A percentile compares a stretch with the other conserved stretches of the same genome.
These are phyloP conservation scores for Colletotrichum sidae DNA, from an alignment of 2,329 filamentous ascomycete species.

Conservation along the genomic window DNA sequence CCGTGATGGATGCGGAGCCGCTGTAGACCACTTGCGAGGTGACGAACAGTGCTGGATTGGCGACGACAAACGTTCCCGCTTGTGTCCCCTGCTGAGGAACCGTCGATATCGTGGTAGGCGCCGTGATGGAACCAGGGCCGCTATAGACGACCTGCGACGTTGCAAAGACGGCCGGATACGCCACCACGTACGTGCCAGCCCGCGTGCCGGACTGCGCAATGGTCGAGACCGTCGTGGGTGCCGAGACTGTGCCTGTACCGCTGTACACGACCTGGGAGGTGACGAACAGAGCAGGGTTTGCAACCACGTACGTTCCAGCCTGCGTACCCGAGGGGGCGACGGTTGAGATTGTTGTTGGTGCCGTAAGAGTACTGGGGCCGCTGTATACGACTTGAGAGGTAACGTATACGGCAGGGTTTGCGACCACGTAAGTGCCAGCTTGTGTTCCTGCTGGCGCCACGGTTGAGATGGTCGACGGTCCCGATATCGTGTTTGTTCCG, in stretches of 20 bases:
- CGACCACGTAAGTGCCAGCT: slow-evolving; percentile 30
- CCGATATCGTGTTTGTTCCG: neutral
- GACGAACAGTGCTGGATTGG: too few species aligned
- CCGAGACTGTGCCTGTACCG: neutral
- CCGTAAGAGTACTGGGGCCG: neutral
- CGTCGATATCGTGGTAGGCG: too few species aligned
- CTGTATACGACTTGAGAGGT: neutral
- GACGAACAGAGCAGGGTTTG: slow-evolving; percentile 20
- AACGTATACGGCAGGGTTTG: neutral
- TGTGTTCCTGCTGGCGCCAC: slow-evolving; percentile 11
- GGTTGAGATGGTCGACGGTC: slow-evolving; percentile 4
- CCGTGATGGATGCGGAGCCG: neutral
- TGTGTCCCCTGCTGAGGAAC: too few species aligned
- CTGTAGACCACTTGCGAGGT: slow-evolving; percentile 14
- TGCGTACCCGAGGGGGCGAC: slow-evolving; percentile 6
- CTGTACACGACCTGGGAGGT: slow-evolving; percentile 10
- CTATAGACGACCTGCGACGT: neutral
- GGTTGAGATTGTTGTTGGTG: slow-evolving; percentile 6
- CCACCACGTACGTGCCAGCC: slow-evolving; percentile 25
- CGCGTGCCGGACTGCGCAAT: slow-evolving; percentile 11
- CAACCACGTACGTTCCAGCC: slow-evolving; percentile 23
- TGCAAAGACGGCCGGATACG: neutral
- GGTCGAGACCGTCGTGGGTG: slow-evolving; percentile 3
- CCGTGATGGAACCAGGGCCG: too few species aligned
- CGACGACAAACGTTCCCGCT: too few species aligned